Evolutionary conservation across 352 stramenopile species (phyloP).

Genomic region (Pythium rhizo-oryzae): DNA sequence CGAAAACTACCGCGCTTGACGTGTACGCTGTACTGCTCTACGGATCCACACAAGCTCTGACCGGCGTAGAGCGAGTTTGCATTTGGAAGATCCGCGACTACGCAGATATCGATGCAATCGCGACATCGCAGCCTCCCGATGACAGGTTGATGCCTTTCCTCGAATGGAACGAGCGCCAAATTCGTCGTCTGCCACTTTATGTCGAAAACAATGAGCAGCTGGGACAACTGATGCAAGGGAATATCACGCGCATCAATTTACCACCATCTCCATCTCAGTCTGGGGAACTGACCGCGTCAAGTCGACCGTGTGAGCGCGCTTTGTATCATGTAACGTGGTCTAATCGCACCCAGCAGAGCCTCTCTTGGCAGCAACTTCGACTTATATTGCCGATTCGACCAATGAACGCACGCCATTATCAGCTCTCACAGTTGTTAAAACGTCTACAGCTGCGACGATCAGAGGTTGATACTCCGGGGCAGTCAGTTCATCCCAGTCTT

Average conservation of each 20-base stretch:
- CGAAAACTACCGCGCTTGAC: slow-evolving; percentile 45
- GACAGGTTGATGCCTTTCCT: slow-evolving; percentile 67
- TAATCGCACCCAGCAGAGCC: slow-evolving; percentile 45
- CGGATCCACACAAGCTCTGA: slow-evolving; percentile 44
- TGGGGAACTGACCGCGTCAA: background rate
- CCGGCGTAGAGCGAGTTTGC: slow-evolving; percentile 42
- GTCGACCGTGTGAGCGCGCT: slow-evolving; percentile 37
- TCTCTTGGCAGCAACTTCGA: slow-evolving; percentile 53
- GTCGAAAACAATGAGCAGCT: slow-evolving; percentile 37
- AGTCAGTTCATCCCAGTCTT: slow-evolving; percentile 2
- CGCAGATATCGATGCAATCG: slow-evolving; percentile 49
- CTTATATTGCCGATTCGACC: slow-evolving; percentile 59
- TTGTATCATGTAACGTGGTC: slow-evolving; percentile 63
- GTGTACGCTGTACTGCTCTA: slow-evolving; percentile 58
- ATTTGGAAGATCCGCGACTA: slow-evolving; percentile 58
- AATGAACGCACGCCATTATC: slow-evolving; percentile 75
- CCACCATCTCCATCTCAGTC: background rate
- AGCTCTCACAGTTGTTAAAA: slow-evolving; percentile 47
- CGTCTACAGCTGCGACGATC: background rate
- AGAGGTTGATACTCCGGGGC: background rate
- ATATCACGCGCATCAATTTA: slow-evolving; percentile 28
- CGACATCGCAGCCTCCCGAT: slow-evolving; percentile 53
- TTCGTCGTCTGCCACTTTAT: slow-evolving; percentile 66
- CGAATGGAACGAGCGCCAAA: slow-evolving; percentile 53
- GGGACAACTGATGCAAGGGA: slow-evolving; percentile 39